Base-by-base conservation (phyloP, 176 grass and related monocot species). In the Stipa capillata region DNA sequence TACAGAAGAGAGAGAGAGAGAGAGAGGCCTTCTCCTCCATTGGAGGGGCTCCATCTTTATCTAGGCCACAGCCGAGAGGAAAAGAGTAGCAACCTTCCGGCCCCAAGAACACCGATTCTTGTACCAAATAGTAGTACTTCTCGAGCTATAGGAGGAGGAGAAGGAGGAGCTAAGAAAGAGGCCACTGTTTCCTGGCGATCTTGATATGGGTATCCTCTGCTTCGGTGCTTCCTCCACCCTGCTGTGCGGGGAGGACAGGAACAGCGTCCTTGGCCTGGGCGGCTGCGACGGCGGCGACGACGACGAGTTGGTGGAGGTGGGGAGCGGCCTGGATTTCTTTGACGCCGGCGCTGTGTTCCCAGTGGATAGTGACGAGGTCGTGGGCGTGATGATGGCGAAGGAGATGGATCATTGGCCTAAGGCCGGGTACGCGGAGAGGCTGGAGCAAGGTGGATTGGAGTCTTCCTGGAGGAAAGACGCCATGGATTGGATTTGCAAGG, bases 401-500 rank as follows among this genome's bases (percentile, higher is more conserved):
- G 94, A 97, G 69, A 42, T 14, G 65, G 83, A 94, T 61, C 82
- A 94, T 77, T 48, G 84, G 1, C 91, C 94, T 49, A 61, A 48
- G 44, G 55, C 50, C 41, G 89, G 73, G 20, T 97, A 94, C 17
- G 42, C 69, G 43, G 74, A 91, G 76, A 82, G 76, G 87, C 31
- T 94, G 73, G 80, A 74, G 69, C 78, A 36, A 1, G 91, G 82
- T 3, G 75, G 84, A 70, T 84, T 90, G 47, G 94, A 84, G 72
- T 71, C 69, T 55, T 82, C 82, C 41, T 86, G 88, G 77, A 91
- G 94, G 85, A 94, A 83, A 84, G 82, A 88, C 67, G 94, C 91
- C 76, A 90, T 92, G 76, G 82, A 97, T 60, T 97, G 89, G 89
- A 97, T 97, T 81, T 87, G 77, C 76, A 97, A 94, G 94, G 94